Percentiles rank a stretch among this genome's conserved stretches.
These are phyloP conservation scores for Solanum phureja DNA, from an alignment of 257 asterid species.

Conservation along the genomic window DNA sequence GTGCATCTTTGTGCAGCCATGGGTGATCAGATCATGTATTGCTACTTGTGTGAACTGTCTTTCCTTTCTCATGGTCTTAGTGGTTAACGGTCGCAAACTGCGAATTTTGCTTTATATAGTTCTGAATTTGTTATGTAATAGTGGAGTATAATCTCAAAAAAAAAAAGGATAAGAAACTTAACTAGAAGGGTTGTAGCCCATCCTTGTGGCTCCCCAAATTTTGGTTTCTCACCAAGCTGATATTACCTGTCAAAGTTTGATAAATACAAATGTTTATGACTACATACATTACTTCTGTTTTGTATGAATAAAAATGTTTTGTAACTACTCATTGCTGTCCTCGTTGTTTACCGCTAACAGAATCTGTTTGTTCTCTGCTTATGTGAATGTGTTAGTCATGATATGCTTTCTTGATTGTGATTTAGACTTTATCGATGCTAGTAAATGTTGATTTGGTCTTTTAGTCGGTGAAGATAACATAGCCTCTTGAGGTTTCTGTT, in stretches of 20 bases:
- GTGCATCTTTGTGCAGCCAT: conserved; percentile 37
- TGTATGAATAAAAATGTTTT: neutral
- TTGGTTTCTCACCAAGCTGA: neutral
- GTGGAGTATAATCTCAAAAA: conserved; percentile 6
- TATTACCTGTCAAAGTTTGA: neutral
- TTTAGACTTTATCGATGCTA: neutral
- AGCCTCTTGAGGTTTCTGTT: neutral
- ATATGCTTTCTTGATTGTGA: neutral
- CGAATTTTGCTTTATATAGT: conserved; percentile 19
- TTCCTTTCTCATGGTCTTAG: conserved; percentile 38
- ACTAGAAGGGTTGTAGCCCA: conserved; percentile 56
- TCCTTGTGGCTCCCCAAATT: conserved; percentile 51
- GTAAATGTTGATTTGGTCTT: neutral
- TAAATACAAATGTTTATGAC: conserved; percentile 6
- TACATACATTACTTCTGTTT: neutral
- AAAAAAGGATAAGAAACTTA: conserved; percentile 1
- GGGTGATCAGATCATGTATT: conserved; percentile 20
- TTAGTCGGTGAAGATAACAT: neutral
- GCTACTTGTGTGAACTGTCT: conserved; percentile 20
- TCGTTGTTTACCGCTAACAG: neutral
- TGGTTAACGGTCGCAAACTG: conserved; percentile 18
- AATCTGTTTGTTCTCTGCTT: neutral
- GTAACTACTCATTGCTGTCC: neutral
- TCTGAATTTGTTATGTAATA: conserved; percentile 1
- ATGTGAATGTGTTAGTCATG: neutral